phyloP scores from a whole-genome alignment of 768 basidiomycete species.

The Lyophyllum atratum region DNA sequence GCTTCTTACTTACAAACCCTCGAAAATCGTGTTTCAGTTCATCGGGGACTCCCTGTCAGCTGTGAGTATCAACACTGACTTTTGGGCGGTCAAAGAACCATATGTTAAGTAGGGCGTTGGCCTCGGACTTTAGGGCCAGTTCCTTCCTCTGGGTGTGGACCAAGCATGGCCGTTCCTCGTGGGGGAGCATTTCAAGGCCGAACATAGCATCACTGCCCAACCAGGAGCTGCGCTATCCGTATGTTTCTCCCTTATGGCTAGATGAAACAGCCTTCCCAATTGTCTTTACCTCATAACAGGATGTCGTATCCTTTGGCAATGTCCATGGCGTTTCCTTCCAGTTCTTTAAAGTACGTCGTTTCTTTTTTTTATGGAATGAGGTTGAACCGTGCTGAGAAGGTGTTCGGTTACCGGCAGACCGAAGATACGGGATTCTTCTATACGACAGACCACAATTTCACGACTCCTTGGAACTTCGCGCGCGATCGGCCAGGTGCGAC shows the following conservation, averaged over 20 bases:
- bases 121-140: constrained; percentile 46
- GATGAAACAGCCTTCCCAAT: no score
- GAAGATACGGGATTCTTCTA: constrained; percentile 59
- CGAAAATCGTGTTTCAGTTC: constrained; percentile 51
- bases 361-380: background rate
- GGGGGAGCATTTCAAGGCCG: constrained; percentile 47
- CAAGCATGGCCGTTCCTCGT: constrained; percentile 60
- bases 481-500: constrained; percentile 48
- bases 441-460: constrained; percentile 58
- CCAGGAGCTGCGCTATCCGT: constrained; percentile 44
- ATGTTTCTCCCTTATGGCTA: background rate
- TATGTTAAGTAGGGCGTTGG: background rate
- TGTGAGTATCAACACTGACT: constrained; percentile 31
- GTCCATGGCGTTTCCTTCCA: background rate
- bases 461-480: constrained; percentile 58
- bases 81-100: background rate
- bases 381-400: background rate
- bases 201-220: constrained; percentile 53
- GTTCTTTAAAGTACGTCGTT: background rate
- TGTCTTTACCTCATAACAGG: no score
- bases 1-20: constrained; percentile 45
- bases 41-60: constrained; percentile 62
- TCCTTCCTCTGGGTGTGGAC: constrained; percentile 50
- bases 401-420: constrained; percentile 38
- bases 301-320: background rate